A percentile compares a stretch with the other conserved stretches of the same genome.
phyloP scores from a whole-genome alignment of 768 basidiomycete species.

The Pisolithus sp. region DNA sequence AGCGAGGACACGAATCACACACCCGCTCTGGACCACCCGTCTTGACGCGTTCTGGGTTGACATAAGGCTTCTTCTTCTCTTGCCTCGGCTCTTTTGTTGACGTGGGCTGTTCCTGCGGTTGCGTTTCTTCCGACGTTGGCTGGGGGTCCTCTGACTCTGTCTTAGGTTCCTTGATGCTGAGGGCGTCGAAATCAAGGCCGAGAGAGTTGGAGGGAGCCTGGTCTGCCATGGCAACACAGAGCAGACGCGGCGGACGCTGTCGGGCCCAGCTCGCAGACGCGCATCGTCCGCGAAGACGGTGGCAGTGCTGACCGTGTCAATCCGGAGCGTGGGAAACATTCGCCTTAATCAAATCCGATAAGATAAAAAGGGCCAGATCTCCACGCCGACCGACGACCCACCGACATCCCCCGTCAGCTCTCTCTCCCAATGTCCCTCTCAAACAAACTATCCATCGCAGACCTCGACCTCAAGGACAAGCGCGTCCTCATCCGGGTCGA shows the following conservation, averaged over 20 bases:
- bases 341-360: conserved; percentile 4
- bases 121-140: conserved; percentile 1
- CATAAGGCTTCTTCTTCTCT: conserved; percentile 67
- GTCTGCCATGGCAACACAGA: conserved; percentile 31
- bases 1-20: conserved; percentile 4
- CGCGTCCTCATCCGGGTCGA: conserved; percentile 93
- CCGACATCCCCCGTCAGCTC: conserved; percentile 24
- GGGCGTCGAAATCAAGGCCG: conserved; percentile 60
- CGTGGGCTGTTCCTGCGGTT: conserved; percentile 6
- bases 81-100: conserved; percentile 20
- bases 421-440: conserved; percentile 77
- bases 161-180: conserved; percentile 31
- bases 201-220: conserved; percentile 52
- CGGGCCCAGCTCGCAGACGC: not conserved
- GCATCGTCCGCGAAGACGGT: not conserved
- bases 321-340: conserved; percentile 6
- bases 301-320: not conserved
- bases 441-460: conserved; percentile 89
- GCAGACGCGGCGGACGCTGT: conserved; percentile 5
- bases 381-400: conserved; percentile 7
- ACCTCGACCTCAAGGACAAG: conserved; percentile 75
- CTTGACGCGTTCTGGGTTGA: conserved; percentile 79
- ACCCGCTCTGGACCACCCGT: conserved; percentile 75
- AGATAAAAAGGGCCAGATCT: conserved; percentile 4
- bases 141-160: conserved; percentile 10